These are phyloP conservation scores for Aspergillus sclerotiicarbonarius DNA, from an alignment of 495 filamentous ascomycete species.

Conservation along the genomic window DNA sequence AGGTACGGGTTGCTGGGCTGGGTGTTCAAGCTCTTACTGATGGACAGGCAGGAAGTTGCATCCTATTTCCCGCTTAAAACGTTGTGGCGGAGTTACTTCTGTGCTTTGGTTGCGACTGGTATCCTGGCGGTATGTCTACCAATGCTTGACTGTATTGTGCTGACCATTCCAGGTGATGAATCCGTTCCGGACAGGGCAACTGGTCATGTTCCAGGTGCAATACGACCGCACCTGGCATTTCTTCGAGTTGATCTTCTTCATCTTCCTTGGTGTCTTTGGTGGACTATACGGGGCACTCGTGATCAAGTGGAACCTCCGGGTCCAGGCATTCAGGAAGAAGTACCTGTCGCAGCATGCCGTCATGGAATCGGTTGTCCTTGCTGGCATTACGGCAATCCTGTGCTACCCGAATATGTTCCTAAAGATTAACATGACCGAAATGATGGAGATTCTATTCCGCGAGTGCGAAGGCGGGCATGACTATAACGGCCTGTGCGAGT, in stretches of 20 bases:
- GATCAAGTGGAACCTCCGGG: slow-evolving; percentile 95
- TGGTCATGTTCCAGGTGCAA: slow-evolving; percentile 98
- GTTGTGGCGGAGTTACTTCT: slow-evolving; percentile 98
- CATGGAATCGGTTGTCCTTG: slow-evolving; percentile 82
- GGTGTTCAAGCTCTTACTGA: slow-evolving; percentile 15
- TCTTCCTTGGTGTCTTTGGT: slow-evolving; percentile 88
- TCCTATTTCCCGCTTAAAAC: slow-evolving; percentile 96
- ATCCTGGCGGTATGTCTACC: slow-evolving; percentile 66
- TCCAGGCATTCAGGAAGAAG: slow-evolving; percentile 91
- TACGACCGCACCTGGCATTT: slow-evolving; percentile 98
- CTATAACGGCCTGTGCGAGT: slow-evolving; percentile 90
- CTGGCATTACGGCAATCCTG: slow-evolving; percentile 78
- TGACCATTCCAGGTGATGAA: slow-evolving; percentile 68
- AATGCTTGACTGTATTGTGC: slow-evolving; percentile 12
- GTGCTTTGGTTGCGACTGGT: slow-evolving; percentile 91
- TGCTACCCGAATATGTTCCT: slow-evolving; percentile 97
- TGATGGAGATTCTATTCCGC: slow-evolving; percentile 95
- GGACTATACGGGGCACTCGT: slow-evolving; percentile 96
- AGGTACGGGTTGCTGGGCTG: slow-evolving; percentile 45
- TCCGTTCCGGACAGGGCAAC: slow-evolving; percentile 94
- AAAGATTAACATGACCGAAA: slow-evolving; percentile 97
- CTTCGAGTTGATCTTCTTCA: slow-evolving; percentile 92
- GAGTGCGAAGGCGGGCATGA: slow-evolving; percentile 94
- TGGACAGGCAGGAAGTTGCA: slow-evolving; percentile 73
- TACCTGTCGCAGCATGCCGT: slow-evolving; percentile 84